A percentile compares a stretch with the other conserved stretches of the same genome.
phyloP scores from a whole-genome alignment of 2,329 filamentous ascomycete species.

The Ilyonectria destructans region DNA sequence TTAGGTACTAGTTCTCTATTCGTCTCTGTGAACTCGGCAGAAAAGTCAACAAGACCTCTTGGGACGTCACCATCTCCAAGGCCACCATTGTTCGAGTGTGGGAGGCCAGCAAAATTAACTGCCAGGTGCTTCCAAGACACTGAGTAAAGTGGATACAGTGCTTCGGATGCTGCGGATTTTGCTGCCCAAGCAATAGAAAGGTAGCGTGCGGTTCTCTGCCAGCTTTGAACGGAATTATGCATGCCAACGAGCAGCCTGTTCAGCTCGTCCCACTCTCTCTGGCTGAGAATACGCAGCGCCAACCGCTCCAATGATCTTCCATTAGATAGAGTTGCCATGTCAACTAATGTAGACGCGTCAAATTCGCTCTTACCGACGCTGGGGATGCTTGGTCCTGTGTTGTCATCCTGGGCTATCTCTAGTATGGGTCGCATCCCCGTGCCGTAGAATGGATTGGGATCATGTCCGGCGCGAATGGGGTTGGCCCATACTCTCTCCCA shows the following conservation, averaged over 20 bases:
- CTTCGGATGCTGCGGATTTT: constrained; percentile 21
- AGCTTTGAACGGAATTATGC: constrained; percentile 16
- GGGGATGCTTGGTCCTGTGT: neutral
- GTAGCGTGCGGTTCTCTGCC: constrained; percentile 8
- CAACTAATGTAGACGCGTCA: constrained; percentile 1
- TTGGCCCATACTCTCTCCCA: constrained; percentile 45
- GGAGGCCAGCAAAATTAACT: constrained; percentile 2
- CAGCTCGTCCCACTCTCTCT: constrained; percentile 17
- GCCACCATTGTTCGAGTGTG: neutral
- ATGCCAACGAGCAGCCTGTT: constrained; percentile 5
- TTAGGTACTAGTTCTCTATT: constrained; percentile 1
- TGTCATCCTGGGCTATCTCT: neutral
- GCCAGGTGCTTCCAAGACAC: constrained; percentile 23
- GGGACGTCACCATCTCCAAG: neutral
- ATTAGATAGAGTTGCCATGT: constrained; percentile 11
- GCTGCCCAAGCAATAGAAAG: constrained; percentile 9
- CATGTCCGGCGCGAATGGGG: constrained; percentile 44
- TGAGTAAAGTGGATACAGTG: neutral
- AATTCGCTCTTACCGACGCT: constrained; percentile 9
- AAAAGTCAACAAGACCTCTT: constrained; percentile 10
- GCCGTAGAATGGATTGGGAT: constrained; percentile 46
- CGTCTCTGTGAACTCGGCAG: constrained; percentile 8
- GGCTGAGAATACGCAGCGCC: constrained; percentile 11
- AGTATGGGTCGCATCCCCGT: constrained; percentile 7
- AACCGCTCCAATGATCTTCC: constrained; percentile 13